Percentiles rank a stretch among this genome's conserved stretches.
Evolutionary conservation across 2,329 filamentous ascomycete species (phyloP).

Genomic region (Ascochyta viciae-villosae): DNA sequence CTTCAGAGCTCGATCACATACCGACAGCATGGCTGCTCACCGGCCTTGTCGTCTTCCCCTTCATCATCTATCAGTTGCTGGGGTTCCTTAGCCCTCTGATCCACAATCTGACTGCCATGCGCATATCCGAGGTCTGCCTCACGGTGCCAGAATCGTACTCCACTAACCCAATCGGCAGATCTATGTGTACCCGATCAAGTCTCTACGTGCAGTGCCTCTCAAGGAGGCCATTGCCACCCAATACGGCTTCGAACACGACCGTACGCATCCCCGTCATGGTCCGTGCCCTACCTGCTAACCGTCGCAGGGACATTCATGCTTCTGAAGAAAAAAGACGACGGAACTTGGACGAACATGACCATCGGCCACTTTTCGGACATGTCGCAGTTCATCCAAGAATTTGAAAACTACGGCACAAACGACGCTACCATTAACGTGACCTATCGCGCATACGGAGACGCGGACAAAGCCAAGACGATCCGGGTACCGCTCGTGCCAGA

Average conservation of each 20-base stretch:
- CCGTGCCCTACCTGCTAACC: slow-evolving; percentile 3
- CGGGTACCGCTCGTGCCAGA: slow-evolving; percentile 52
- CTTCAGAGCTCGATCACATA: slow-evolving; percentile 29
- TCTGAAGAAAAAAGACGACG: slow-evolving; percentile 47
- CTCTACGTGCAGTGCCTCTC: slow-evolving; percentile 50
- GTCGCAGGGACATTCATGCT: slow-evolving; percentile 48
- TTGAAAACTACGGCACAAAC: slow-evolving; percentile 39
- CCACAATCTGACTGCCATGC: slow-evolving; percentile 36
- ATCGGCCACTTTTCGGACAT: slow-evolving; percentile 50
- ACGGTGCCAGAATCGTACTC: not conserved
- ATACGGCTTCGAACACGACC: slow-evolving; percentile 56
- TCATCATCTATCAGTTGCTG: slow-evolving; percentile 27
- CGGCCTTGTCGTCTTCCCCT: slow-evolving; percentile 30
- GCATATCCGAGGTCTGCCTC: slow-evolving; percentile 41
- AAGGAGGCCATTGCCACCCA: slow-evolving; percentile 50
- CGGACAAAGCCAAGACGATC: slow-evolving; percentile 36
- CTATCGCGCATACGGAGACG: slow-evolving; percentile 46
- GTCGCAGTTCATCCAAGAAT: slow-evolving; percentile 51
- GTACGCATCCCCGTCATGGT: slow-evolving; percentile 26
- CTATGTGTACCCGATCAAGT: slow-evolving; percentile 58
- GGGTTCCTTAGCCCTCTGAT: slow-evolving; percentile 33
- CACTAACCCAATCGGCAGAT: slow-evolving; percentile 40
- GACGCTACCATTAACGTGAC: slow-evolving; percentile 49
- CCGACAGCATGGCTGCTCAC: slow-evolving; percentile 30
- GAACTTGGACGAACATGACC: slow-evolving; percentile 51